Conservation (phyloP, 202 grass and related monocot genomes). For the Bolboschoenoplectus hybrid region DNA sequence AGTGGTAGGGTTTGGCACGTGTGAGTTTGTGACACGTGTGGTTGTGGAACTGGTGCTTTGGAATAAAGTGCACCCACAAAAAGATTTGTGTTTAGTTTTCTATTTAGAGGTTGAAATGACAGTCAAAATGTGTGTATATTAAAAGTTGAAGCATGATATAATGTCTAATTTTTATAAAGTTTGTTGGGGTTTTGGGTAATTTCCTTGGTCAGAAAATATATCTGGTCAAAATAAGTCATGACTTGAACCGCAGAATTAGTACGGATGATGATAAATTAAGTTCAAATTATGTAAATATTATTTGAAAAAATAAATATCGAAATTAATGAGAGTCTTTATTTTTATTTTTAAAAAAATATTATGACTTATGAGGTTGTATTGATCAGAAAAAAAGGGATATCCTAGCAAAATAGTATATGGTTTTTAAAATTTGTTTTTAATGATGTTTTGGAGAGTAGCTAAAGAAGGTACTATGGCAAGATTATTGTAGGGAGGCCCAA, state of each 20-base stretch:
- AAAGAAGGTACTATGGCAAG: neutral
- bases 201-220: neutral
- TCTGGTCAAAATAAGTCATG: neutral
- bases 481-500: no score
- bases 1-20: constrained; percentile 7
- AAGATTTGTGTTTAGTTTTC: neutral
- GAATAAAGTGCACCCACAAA: constrained; percentile 24
- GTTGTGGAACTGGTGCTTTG: constrained; percentile 10
- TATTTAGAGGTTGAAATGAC: constrained; percentile 2
- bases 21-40: constrained; percentile 13
- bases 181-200: neutral
- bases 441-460: neutral
- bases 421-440: neutral
- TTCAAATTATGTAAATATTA: no score
- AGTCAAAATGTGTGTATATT: neutral
- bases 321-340: no score
- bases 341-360: no score
- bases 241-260: no score
- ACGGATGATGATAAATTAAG: no score
- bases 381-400: no score
- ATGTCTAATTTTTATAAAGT: neutral
- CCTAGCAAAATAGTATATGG: neutral
- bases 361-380: no score
- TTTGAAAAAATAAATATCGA: no score
- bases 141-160: constrained; percentile 15